A percentile compares a stretch with the other conserved stretches of the same genome.
These are phyloP conservation scores for Alternaria consortialis DNA, from an alignment of 2,329 filamentous ascomycete species.

Conservation along the genomic window DNA sequence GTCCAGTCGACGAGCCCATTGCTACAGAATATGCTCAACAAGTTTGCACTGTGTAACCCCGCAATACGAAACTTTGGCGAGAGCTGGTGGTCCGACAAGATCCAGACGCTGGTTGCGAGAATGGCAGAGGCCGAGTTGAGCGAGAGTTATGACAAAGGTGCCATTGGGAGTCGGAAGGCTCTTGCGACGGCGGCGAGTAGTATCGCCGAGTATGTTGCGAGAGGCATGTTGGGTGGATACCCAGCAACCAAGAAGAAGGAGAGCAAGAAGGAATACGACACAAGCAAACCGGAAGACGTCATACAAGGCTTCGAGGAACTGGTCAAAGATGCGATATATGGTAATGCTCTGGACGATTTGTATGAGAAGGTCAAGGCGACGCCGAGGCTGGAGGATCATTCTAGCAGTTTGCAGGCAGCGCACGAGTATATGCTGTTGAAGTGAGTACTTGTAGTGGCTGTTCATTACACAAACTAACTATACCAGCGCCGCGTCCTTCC, in stretches of 20 bases:
- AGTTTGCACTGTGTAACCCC: conserved; percentile 71
- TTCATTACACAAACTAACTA: conserved; percentile 2
- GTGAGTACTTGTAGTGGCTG: conserved; percentile 56
- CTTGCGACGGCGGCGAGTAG: conserved; percentile 75
- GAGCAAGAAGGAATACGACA: conserved; percentile 62
- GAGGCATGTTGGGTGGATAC: conserved; percentile 72
- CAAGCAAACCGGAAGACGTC: conserved; percentile 67
- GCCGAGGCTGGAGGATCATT: conserved; percentile 70
- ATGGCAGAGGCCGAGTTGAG: conserved; percentile 74
- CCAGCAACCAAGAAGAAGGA: conserved; percentile 52
- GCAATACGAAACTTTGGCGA: conserved; percentile 69
- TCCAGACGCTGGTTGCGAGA: conserved; percentile 44
- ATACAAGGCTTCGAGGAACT: conserved; percentile 72
- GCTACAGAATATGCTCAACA: conserved; percentile 72
- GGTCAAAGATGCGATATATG: conserved; percentile 72
- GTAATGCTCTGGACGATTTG: conserved; percentile 70
- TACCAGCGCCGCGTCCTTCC: conserved; percentile 72
- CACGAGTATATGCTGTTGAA: conserved; percentile 76
- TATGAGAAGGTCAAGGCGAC: conserved; percentile 69
- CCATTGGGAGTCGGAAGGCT: conserved; percentile 77
- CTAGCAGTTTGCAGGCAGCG: conserved; percentile 68
- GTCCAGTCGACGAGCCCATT: conserved; percentile 67
- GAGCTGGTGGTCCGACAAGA: conserved; percentile 56
- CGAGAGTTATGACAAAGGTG: conserved; percentile 83
- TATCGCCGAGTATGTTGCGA: conserved; percentile 72